Base-by-base conservation (phyloP, 495 filamentous ascomycete species). In the Daldinia childiae region DNA sequence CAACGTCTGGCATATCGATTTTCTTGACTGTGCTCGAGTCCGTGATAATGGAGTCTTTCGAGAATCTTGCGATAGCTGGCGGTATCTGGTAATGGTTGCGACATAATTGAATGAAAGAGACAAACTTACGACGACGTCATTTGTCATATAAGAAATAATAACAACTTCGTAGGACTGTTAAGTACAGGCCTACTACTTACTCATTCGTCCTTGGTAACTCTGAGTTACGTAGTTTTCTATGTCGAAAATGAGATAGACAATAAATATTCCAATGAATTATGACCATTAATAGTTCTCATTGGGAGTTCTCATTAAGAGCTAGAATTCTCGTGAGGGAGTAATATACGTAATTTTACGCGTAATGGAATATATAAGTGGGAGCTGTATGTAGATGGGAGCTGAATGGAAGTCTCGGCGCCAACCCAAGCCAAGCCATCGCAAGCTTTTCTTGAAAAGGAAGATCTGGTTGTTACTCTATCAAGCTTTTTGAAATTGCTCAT, bases 351-450 rank as follows among this genome's bases (percentile, higher is more conserved):
- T 6, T 26, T 52, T 29, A 52, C 19, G 24, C 21, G 48, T 52
- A 27, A 52, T 51, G 2, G 17, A 50, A 7, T n/a, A n/a, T n/a
- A n/a, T n/a, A n/a, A n/a, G n/a, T n/a, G n/a, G n/a, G n/a, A n/a
- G n/a, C n/a, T n/a, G n/a, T 26, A 34, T 34, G 11, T 32, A 34
- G 27, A 34, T 17, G 6, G 17, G 17, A 57, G 54, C 54, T 29
- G 27, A 29, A 19, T 45, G 14, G 48, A 48, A 51, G 32, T 8
- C 62, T 71, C 63, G 69, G 58, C 59, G 69, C 64, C 64, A 72
- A 72, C 19, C 26, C 36, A 17, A 64, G 64, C 64, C 64, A 72
- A 72, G 69, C 54, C 5, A 51, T 60, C 43, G 55, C 51, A 68
- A 68, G 69, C 59, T 58, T 62, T 72, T 59, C 58, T 48, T 26